Conservation (phyloP, 371 early-diverging fungal genomes). For the Mortierella sp. region DNA sequence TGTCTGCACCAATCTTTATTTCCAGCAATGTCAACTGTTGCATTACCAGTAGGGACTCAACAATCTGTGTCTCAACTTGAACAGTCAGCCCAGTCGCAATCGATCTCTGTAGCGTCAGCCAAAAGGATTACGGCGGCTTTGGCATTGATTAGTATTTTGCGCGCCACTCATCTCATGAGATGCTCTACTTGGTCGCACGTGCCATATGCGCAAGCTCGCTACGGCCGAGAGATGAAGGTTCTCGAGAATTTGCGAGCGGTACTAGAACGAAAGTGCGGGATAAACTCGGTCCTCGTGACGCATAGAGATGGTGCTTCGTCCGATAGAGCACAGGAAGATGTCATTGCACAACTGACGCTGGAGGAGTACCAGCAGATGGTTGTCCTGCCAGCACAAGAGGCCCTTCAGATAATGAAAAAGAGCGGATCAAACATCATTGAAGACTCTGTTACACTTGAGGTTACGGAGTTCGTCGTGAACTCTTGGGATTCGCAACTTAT, state of each 20-base stretch:
- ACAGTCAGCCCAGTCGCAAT: not conserved
- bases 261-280: constrained; percentile 16
- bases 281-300: not conserved
- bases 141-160: constrained; percentile 32
- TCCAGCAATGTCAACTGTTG: not conserved
- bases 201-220: constrained; percentile 27
- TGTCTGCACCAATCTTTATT: constrained; percentile 11
- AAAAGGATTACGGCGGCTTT: not conserved
- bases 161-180: constrained; percentile 43
- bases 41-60: not conserved
- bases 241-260: constrained; percentile 1
- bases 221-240: constrained; percentile 20
- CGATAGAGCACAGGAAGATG: not conserved
- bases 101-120: no score
- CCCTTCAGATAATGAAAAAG: constrained; percentile 5
- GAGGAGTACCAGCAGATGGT: constrained; percentile 27
- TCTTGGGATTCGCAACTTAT: constrained; percentile 42
- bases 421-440: not conserved
- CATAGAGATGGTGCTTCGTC: not conserved
- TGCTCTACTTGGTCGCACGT: constrained; percentile 35
- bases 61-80: not conserved
- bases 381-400: constrained; percentile 16
- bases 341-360: not conserved
- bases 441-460: constrained; percentile 3
- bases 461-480: constrained; percentile 23